phyloP scores from a whole-genome alignment of 768 basidiomycete genomes.

The Infundibulicybe gibba region DNA sequence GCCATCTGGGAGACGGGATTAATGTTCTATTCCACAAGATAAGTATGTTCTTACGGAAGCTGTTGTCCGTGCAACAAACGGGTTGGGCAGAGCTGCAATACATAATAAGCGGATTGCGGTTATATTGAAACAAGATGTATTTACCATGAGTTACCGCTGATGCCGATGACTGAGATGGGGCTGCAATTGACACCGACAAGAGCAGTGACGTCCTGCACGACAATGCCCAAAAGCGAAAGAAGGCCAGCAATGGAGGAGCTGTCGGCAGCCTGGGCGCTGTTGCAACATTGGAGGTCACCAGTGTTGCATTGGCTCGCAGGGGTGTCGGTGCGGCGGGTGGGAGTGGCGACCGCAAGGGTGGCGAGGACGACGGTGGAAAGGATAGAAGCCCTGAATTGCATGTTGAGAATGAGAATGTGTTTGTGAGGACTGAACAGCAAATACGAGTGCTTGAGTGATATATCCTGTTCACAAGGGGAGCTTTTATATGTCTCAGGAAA shows the following conservation, averaged over 20 bases:
- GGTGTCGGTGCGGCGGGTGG: slow-evolving; percentile 9
- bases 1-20: slow-evolving; percentile 8
- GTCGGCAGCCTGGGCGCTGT: background rate
- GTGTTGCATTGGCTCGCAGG: background rate
- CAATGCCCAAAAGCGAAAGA: background rate
- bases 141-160: background rate
- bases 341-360: slow-evolving; percentile 17
- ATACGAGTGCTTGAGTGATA: background rate
- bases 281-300: background rate
- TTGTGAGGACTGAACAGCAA: background rate
- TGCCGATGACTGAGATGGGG: background rate
- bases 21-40: no score
- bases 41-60: no score
- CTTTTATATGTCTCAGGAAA: no score
- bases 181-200: background rate
- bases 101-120: background rate
- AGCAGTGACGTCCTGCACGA: background rate
- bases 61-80: background rate
- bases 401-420: background rate
- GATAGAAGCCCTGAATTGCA: slow-evolving; percentile 9
- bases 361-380: slow-evolving; percentile 8
- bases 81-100: background rate
- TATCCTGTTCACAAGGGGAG: no score
- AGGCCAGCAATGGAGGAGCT: background rate
- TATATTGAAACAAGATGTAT: background rate